Conservation (phyloP, 192 early-diverging fungal species). For the Podochytrium sp. region DNA sequence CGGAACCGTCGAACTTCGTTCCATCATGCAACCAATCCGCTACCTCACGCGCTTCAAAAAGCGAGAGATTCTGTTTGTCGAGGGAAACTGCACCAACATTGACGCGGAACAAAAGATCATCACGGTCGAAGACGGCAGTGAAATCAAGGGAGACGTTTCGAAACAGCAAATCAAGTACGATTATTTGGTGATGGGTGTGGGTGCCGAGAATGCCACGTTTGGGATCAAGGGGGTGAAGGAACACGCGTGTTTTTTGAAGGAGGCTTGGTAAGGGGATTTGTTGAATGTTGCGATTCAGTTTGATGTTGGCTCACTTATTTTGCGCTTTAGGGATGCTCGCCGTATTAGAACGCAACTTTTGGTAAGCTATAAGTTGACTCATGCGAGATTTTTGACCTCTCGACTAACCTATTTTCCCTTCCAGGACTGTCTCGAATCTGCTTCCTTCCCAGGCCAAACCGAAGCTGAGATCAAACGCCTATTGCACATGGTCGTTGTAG, state of each 20-base stretch:
- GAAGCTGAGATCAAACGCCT: conserved; percentile 73
- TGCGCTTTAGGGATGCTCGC: conserved; percentile 73
- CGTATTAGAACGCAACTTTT: conserved; percentile 77
- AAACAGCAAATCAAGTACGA: conserved; percentile 70
- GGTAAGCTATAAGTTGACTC: too few relatives aligned
- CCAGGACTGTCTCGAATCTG: conserved; percentile 71
- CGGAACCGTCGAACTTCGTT: conserved; percentile 86
- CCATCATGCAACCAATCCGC: conserved; percentile 86
- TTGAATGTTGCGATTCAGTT: neutral
- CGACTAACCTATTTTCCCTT: too few relatives aligned
- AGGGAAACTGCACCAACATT: conserved; percentile 89
- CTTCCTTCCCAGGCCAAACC: conserved; percentile 73
- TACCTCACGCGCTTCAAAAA: conserved; percentile 87
- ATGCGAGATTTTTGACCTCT: too few relatives aligned
- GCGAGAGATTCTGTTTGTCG: conserved; percentile 82
- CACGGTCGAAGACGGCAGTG: conserved; percentile 73
- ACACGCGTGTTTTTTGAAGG: conserved; percentile 78
- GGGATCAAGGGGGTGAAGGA: conserved; percentile 77
- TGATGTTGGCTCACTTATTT: neutral
- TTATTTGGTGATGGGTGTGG: conserved; percentile 77
- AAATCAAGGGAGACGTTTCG: conserved; percentile 64
- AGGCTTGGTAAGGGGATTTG: conserved; percentile 44
- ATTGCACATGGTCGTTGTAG: conserved; percentile 68
- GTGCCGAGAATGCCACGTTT: conserved; percentile 81
- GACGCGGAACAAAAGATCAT: conserved; percentile 81